phyloP scores from a whole-genome alignment of 164 flowering plant genomes.

The Tetracentron sinense region DNA sequence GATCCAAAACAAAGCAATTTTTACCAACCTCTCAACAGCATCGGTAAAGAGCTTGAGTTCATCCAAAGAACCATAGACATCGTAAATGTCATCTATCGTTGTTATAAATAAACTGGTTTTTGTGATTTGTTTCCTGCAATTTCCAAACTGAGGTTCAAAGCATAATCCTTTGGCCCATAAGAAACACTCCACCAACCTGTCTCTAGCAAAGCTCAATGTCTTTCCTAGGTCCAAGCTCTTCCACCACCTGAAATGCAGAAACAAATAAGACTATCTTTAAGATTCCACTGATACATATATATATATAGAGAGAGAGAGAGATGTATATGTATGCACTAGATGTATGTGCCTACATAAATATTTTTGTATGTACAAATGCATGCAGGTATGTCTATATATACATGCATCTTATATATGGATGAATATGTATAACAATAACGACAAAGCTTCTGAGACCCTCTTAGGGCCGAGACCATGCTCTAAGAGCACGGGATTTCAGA shows the following conservation, averaged over 20 bases:
- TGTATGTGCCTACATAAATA: too few relatives aligned
- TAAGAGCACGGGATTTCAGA: too few relatives aligned
- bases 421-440: neutral
- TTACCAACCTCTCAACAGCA: slow-evolving; percentile 33
- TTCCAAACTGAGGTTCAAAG: slow-evolving; percentile 29
- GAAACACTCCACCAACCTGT: slow-evolving; percentile 27
- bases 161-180: slow-evolving; percentile 17
- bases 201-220: slow-evolving; percentile 30
- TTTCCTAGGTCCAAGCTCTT: slow-evolving; percentile 12
- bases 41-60: slow-evolving; percentile 33
- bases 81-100: slow-evolving; percentile 36
- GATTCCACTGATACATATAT: too few relatives aligned
- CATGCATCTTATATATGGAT: neutral
- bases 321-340: too few relatives aligned
- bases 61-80: slow-evolving; percentile 37
- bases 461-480: too few relatives aligned
- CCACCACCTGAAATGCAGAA: slow-evolving; percentile 33
- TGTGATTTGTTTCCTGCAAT: slow-evolving; percentile 11
- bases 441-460: too few relatives aligned
- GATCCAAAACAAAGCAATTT: too few relatives aligned
- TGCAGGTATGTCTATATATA: neutral
- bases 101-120: slow-evolving; percentile 17
- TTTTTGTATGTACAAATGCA: too few relatives aligned
- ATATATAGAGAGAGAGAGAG: too few relatives aligned
- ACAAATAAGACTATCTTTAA: too few relatives aligned